These are phyloP conservation scores for Panus rudis DNA, from an alignment of 768 basidiomycete genomes.

Conservation along the genomic window DNA sequence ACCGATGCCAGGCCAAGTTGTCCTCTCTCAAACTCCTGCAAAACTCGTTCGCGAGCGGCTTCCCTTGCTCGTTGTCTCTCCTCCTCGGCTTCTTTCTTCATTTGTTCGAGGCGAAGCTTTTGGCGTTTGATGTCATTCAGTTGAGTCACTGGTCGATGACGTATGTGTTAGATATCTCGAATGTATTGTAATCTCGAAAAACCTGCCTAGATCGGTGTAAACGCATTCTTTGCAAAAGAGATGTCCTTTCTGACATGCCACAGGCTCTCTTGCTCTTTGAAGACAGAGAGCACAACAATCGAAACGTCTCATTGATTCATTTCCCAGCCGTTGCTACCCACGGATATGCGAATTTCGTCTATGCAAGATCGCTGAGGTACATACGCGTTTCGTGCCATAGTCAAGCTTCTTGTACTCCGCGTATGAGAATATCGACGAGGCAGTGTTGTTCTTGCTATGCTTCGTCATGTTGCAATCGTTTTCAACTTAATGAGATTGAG, in stretches of 20 bases:
- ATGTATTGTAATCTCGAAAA: neutral
- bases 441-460: slow-evolving; percentile 87
- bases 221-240: slow-evolving; percentile 96
- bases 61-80: slow-evolving; percentile 63
- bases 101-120: slow-evolving; percentile 65
- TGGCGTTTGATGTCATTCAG: slow-evolving; percentile 92
- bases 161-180: neutral
- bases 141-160: slow-evolving; percentile 57
- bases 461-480: no score
- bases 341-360: neutral
- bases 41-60: slow-evolving; percentile 81
- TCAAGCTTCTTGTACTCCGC: slow-evolving; percentile 82
- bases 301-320: slow-evolving; percentile 89
- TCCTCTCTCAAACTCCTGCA: slow-evolving; percentile 84
- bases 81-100: slow-evolving; percentile 74
- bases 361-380: slow-evolving; percentile 13
- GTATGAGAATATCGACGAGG: slow-evolving; percentile 84
- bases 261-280: slow-evolving; percentile 73
- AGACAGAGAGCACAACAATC: slow-evolving; percentile 90
- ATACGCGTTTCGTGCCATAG: slow-evolving; percentile 75
- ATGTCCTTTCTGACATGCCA: slow-evolving; percentile 82
- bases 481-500: no score
- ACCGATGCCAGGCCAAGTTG: slow-evolving; percentile 63
- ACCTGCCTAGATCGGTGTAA: slow-evolving; percentile 74
- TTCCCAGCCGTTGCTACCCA: slow-evolving; percentile 67